These are phyloP conservation scores for Lanmaoa pseudosensibilis DNA, from an alignment of 768 basidiomycete genomes.

Conservation along the genomic window DNA sequence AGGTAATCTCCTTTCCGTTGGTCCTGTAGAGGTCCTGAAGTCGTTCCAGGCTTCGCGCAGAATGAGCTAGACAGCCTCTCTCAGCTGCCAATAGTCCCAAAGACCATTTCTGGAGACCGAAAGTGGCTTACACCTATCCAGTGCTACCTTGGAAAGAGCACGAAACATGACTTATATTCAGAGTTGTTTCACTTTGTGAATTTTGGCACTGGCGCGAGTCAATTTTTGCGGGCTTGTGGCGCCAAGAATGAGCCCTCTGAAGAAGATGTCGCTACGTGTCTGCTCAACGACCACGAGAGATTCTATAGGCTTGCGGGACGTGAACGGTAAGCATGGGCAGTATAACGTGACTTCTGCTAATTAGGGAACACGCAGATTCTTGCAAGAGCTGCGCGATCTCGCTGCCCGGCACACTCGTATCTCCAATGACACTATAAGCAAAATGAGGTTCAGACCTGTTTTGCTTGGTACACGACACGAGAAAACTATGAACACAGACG, in stretches of 20 bases:
- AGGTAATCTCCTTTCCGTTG: too few species aligned
- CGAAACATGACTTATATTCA: conserved; percentile 59
- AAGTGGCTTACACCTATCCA: conserved; percentile 55
- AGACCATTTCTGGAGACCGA: conserved; percentile 30
- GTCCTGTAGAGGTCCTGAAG: neutral
- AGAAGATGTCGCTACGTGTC: conserved; percentile 68
- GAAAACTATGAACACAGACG: conserved; percentile 60
- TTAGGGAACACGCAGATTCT: conserved; percentile 49
- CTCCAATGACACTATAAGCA: conserved; percentile 46
- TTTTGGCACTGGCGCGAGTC: conserved; percentile 75
- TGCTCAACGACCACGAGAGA: conserved; percentile 60
- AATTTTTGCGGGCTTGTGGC: conserved; percentile 80
- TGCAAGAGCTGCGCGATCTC: conserved; percentile 76
- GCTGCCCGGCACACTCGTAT: conserved; percentile 60
- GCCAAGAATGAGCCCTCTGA: conserved; percentile 81
- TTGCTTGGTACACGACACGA: conserved; percentile 50
- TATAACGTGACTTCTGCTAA: neutral
- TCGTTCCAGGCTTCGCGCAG: conserved; percentile 49
- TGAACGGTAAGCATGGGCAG: conserved; percentile 30
- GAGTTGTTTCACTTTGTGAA: conserved; percentile 85
- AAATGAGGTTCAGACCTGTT: conserved; percentile 66
- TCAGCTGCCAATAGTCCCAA: conserved; percentile 62
- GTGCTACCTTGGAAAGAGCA: conserved; percentile 61
- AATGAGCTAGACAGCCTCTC: conserved; percentile 56
- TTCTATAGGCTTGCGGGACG: conserved; percentile 72